Evolutionary conservation across 805 yeast genomes (phyloP).

Genomic region (Candida mattraensis): DNA sequence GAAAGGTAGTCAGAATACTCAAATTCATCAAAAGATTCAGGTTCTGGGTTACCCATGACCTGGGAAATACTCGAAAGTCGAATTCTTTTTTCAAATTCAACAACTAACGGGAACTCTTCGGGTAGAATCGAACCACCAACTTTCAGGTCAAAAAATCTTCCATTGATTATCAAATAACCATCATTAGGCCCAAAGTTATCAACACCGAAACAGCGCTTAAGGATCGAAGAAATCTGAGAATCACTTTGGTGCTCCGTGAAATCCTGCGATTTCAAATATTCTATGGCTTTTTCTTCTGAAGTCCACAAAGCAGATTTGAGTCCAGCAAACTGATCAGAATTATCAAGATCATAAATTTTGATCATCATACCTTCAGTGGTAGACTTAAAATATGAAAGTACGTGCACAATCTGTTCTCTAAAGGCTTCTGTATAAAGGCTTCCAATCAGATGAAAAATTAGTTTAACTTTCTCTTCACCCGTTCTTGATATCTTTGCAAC

Average conservation of each 20-base stretch:
- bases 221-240: slow-evolving; percentile 34
- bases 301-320: slow-evolving; percentile 7
- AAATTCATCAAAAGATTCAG: slow-evolving; percentile 10
- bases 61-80: slow-evolving; percentile 34
- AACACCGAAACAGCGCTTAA: background rate
- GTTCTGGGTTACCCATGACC: background rate
- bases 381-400: slow-evolving; percentile 17
- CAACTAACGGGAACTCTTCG: slow-evolving; percentile 2
- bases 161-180: slow-evolving; percentile 3
- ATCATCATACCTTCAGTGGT: slow-evolving; percentile 22
- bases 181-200: slow-evolving; percentile 1
- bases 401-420: slow-evolving; percentile 43
- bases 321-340: too few relatives aligned
- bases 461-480: slow-evolving; percentile 3
- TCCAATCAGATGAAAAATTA: slow-evolving; percentile 56
- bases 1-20: slow-evolving; percentile 26
- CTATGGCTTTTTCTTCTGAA: slow-evolving; percentile 4
- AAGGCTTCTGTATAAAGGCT: slow-evolving; percentile 43
- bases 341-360: slow-evolving; percentile 9
- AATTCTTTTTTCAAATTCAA: slow-evolving; percentile 47
- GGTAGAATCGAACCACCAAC: background rate
- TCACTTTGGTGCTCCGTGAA: background rate
- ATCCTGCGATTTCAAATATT: background rate
- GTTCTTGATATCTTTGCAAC: background rate
- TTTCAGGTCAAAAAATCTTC: slow-evolving; percentile 2